Conservation (phyloP, 2,329 filamentous ascomycete species). For the Sarocladium kiliense region DNA sequence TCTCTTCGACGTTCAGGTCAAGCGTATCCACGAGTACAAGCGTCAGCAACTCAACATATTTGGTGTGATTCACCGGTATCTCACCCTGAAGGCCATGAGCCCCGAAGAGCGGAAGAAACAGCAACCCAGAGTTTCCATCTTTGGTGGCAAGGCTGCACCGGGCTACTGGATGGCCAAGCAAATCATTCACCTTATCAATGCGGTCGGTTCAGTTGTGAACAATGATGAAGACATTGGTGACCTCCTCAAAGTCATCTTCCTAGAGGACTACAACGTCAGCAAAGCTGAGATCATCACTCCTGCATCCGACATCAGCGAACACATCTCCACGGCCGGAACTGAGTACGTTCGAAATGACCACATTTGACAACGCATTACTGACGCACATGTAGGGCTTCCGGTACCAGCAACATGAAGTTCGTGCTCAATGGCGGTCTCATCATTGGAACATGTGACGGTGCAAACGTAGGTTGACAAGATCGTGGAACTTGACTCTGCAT, state of each 20-base stretch:
- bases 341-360: slow-evolving; percentile 48
- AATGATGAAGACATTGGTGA: slow-evolving; percentile 89
- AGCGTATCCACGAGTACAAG: slow-evolving; percentile 99
- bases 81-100: slow-evolving; percentile 80
- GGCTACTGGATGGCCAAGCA: slow-evolving; percentile 99
- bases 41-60: slow-evolving; percentile 99
- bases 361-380: slow-evolving; percentile 5
- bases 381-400: slow-evolving; percentile 49
- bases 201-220: slow-evolving; percentile 85
- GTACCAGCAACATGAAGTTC: slow-evolving; percentile 99
- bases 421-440: slow-evolving; percentile 95
- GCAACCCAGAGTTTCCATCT: slow-evolving; percentile 85
- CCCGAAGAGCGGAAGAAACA: slow-evolving; percentile 82
- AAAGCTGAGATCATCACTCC: slow-evolving; percentile 97
- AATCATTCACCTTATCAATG: slow-evolving; percentile 94
- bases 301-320: slow-evolving; percentile 93
- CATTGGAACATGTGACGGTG: slow-evolving; percentile 96
- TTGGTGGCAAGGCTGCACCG: slow-evolving; percentile 94
- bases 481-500: too few species aligned
- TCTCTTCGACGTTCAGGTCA: slow-evolving; percentile 96
- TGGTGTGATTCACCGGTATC: slow-evolving; percentile 90
- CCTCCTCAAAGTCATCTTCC: slow-evolving; percentile 91
- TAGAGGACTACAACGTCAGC: slow-evolving; percentile 98
- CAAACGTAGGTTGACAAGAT: slow-evolving; percentile 67
- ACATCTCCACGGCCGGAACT: slow-evolving; percentile 96